Conservation (phyloP, 2,329 filamentous ascomycete genomes). For the Pseudogymnoascus sp. region DNA sequence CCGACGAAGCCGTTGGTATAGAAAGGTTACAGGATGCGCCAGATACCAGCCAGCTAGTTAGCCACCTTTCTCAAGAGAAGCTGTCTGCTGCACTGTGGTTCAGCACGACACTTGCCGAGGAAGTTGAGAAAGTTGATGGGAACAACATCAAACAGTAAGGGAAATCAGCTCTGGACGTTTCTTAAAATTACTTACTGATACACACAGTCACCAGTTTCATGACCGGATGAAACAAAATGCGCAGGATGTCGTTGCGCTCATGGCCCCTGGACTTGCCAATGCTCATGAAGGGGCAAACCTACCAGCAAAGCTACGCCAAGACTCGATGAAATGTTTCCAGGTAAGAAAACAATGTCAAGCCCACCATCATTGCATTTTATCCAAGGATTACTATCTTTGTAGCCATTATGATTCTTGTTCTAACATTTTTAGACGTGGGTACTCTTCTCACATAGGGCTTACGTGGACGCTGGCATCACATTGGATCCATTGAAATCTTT, state of each 20-base stretch:
- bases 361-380: neutral
- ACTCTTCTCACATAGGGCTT: conserved; percentile 60
- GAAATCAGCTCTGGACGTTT: neutral
- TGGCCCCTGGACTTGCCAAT: conserved; percentile 34
- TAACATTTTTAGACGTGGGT: conserved; percentile 55
- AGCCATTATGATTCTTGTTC: conserved; percentile 11
- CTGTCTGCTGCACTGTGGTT: conserved; percentile 58
- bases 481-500: conserved; percentile 52
- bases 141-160: conserved; percentile 49
- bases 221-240: conserved; percentile 44
- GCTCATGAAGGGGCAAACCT: conserved; percentile 34
- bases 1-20: conserved; percentile 39
- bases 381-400: conserved; percentile 3
- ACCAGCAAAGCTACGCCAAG: conserved; percentile 39
- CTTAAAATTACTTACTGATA: conserved; percentile 7
- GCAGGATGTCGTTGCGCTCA: conserved; percentile 40
- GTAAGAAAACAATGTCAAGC: conserved; percentile 32
- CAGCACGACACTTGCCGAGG: conserved; percentile 53
- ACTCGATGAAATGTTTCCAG: conserved; percentile 54
- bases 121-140: conserved; percentile 59
- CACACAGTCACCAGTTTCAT: conserved; percentile 37
- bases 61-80: conserved; percentile 40
- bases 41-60: conserved; percentile 37
- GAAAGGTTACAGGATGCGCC: conserved; percentile 38
- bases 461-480: conserved; percentile 48